Percentiles rank a stretch among this genome's conserved stretches.
Conservation (phyloP, 352 stramenopile genomes). For the Thalassiosira livingstoniorum region DNA sequence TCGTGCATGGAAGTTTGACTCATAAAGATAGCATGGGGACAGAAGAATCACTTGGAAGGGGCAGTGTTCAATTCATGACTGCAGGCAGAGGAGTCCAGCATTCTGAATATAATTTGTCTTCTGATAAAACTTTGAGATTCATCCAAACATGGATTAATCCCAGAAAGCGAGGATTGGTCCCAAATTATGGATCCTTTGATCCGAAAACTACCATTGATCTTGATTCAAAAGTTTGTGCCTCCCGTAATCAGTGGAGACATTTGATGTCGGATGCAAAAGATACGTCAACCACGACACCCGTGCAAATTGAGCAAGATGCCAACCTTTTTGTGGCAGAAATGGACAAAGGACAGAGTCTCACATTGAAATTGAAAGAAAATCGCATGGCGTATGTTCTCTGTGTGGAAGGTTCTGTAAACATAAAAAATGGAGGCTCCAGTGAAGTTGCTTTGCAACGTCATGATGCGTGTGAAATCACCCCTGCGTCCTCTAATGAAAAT, state of each 20-base stretch:
- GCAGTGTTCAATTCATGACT: slow-evolving; percentile 87
- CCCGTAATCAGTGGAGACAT: slow-evolving; percentile 68
- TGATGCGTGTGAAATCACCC: slow-evolving; percentile 75
- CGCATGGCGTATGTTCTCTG: slow-evolving; percentile 83
- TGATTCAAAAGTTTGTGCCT: slow-evolving; percentile 21
- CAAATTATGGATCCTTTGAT: slow-evolving; percentile 81
- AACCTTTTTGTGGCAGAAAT: slow-evolving; percentile 83
- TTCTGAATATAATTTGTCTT: slow-evolving; percentile 80
- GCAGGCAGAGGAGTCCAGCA: slow-evolving; percentile 79
- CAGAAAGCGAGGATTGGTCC: slow-evolving; percentile 52
- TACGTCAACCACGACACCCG: slow-evolving; percentile 44
- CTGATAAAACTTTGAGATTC: slow-evolving; percentile 79
- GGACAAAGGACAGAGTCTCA: slow-evolving; percentile 57
- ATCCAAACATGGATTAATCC: slow-evolving; percentile 87
- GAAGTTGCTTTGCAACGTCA: slow-evolving; percentile 51
- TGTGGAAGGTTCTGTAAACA: slow-evolving; percentile 76
- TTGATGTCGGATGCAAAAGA: slow-evolving; percentile 69
- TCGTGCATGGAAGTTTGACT: slow-evolving; percentile 84
- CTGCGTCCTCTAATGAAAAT: not conserved
- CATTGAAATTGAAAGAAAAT: slow-evolving; percentile 55
- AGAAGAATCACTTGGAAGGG: slow-evolving; percentile 79
- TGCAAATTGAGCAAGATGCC: slow-evolving; percentile 82
- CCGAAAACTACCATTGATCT: slow-evolving; percentile 6
- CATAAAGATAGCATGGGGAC: slow-evolving; percentile 87
- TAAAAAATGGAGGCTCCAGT: slow-evolving; percentile 46